Percentiles rank a stretch among this genome's conserved stretches.
Evolutionary conservation across 768 basidiomycete genomes (phyloP).

Genomic region (Coprinopsis cinerea): DNA sequence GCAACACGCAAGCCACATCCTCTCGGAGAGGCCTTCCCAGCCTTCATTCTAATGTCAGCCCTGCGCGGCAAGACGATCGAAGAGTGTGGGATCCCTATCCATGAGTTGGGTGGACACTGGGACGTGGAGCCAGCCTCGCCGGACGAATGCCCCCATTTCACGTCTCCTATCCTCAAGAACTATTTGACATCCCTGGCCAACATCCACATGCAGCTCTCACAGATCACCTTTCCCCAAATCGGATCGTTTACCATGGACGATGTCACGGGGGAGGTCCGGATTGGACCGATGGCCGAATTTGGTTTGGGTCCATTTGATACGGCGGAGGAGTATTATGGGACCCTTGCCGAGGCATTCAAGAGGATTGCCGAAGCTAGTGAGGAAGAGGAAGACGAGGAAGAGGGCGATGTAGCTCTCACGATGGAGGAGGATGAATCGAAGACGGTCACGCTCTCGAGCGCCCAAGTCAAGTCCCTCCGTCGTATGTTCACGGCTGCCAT

Average conservation of each 20-base stretch:
- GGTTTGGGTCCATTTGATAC: conserved; percentile 35
- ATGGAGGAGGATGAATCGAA: no score
- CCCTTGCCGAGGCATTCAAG: conserved; percentile 36
- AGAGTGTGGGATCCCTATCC: conserved; percentile 33
- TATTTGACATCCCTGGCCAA: conserved; percentile 37
- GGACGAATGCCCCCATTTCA: conserved; percentile 22
- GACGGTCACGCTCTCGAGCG: conserved; percentile 1
- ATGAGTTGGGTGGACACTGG: conserved; percentile 23
- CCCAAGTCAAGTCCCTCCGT: conserved; percentile 18
- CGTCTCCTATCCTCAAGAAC: conserved; percentile 29
- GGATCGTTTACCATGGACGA: conserved; percentile 32
- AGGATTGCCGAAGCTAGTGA: conserved; percentile 30
- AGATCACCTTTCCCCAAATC: conserved; percentile 33
- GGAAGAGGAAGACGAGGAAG: conserved; percentile 22
- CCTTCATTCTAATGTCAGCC: conserved; percentile 38
- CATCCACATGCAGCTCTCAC: conserved; percentile 34
- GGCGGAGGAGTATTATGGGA: conserved; percentile 33
- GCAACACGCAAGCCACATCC: conserved; percentile 28
- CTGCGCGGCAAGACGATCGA: conserved; percentile 35
- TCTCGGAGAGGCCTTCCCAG: conserved; percentile 31
- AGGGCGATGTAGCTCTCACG: conserved; percentile 15
- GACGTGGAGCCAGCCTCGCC: conserved; percentile 27
- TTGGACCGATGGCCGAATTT: conserved; percentile 37
- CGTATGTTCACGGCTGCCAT: conserved; percentile 33
- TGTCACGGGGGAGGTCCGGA: conserved; percentile 24